Base-by-base conservation (phyloP, 176 grass and related monocot species). In the Leersia perrieri region DNA sequence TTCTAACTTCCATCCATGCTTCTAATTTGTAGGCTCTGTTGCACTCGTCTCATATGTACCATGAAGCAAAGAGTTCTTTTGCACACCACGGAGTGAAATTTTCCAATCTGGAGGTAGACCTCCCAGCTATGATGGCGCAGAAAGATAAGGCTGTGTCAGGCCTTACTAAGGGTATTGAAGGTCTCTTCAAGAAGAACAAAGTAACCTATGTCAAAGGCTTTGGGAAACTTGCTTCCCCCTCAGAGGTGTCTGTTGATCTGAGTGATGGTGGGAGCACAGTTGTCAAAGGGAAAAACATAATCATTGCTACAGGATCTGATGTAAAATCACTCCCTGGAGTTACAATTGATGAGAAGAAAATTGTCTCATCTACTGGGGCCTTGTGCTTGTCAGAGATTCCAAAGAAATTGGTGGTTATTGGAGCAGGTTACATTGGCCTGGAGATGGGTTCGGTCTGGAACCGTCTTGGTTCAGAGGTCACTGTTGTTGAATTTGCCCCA, bases 391-490 rank as follows among this genome's bases (percentile, higher is more conserved):
- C 88, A 30, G 84, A 89, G 58, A 74, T 99, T 73, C 96, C 96
- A 9, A 99, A 99, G 82, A 94, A 92, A 83, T 40, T 99, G 68
- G 96, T 99, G 72, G 96, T 99, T 42, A 95, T 99, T 12, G 96
- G 96, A 73, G 96, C 93, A 58, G 96, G 96, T 23, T 99, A 99
- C 77, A 99, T 99, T 77, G 96, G 96, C 34, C 84, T 99, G 41
- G 96, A 99, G 83, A 99, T 99, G 96, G 96, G 96, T 83, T 99
- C 96, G 13, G 96, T 99, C 57, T 99, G 96, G 96, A 94, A 87
- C 47, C 87, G 96, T 15, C 96, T 99, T 72, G 96, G 96, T 80
- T 91, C 96, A 32, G 89, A 95, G 68, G 89, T 99, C 58, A 99
- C 89, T 77, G 92, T 99, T 72, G 96, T 99, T 64, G 96, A 99